These are phyloP conservation scores for Globisporangium sylvaticum DNA, from an alignment of 352 stramenopile genomes.

Conservation along the genomic window DNA sequence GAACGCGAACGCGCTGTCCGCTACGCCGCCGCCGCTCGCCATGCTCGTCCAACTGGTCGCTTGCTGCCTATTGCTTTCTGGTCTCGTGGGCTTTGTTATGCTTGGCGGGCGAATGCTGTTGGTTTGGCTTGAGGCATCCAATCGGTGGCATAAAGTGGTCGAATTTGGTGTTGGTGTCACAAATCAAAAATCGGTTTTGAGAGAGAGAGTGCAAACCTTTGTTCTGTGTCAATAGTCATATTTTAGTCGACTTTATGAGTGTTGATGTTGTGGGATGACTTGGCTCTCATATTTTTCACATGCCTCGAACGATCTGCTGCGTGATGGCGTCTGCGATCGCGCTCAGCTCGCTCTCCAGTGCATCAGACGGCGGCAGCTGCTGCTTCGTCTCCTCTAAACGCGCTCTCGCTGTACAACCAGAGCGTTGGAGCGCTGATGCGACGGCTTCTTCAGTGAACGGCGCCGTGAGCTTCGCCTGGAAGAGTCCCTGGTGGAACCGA, in stretches of 20 bases:
- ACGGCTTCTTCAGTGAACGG: constrained; percentile 24
- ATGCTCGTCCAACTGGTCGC: background rate
- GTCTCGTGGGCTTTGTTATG: background rate
- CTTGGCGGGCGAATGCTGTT: background rate
- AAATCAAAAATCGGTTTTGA: background rate
- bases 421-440: background rate
- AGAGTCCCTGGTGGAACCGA: constrained; percentile 44
- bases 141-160: background rate
- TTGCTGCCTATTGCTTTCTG: background rate
- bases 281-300: background rate
- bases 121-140: background rate
- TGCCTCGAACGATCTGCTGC: constrained; percentile 4
- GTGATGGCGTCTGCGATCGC: constrained; percentile 23
- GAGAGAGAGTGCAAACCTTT: background rate
- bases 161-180: background rate
- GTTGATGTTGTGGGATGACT: background rate
- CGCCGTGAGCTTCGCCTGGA: constrained; percentile 24
- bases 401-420: background rate
- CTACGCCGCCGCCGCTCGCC: background rate
- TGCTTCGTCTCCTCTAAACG: background rate
- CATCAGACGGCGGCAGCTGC: constrained; percentile 3
- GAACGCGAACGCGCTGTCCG: constrained; percentile 16
- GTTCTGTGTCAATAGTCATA: background rate
- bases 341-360: constrained; percentile 40
- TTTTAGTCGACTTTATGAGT: background rate